A percentile compares a stretch with the other conserved stretches of the same genome.
These are phyloP conservation scores for Termitomyces sp. DNA, from an alignment of 768 basidiomycete genomes.

Conservation along the genomic window DNA sequence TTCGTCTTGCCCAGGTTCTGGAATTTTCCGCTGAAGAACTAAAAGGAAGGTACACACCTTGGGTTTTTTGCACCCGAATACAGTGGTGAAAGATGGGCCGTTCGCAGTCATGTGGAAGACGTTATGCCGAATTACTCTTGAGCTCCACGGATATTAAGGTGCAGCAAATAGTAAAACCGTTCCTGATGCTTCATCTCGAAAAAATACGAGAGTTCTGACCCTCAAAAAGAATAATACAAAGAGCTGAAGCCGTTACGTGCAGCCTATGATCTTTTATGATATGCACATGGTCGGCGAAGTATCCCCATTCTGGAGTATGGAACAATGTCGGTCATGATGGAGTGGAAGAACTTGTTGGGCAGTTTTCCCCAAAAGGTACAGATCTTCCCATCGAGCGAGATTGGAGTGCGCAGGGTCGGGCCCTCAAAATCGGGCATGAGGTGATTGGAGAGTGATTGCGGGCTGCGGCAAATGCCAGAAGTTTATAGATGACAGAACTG, in stretches of 20 bases:
- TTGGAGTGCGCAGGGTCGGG: slow-evolving; percentile 11
- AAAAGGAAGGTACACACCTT: background rate
- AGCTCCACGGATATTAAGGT: slow-evolving; percentile 1
- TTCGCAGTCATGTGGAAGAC: background rate
- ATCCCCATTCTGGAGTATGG: slow-evolving; percentile 3
- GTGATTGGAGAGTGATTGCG: slow-evolving; percentile 8
- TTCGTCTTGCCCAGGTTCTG: background rate
- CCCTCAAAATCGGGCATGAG: slow-evolving; percentile 5
- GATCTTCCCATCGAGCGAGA: slow-evolving; percentile 13
- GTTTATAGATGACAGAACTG: slow-evolving; percentile 9
- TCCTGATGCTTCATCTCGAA: background rate
- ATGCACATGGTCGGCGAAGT: background rate
- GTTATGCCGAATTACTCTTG: background rate
- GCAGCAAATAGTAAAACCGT: background rate
- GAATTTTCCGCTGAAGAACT: background rate
- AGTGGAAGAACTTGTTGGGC: slow-evolving; percentile 5
- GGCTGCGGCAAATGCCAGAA: slow-evolving; percentile 12
- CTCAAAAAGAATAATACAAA: background rate
- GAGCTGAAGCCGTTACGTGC: background rate
- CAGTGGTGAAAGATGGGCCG: slow-evolving; percentile 2
- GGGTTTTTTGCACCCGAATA: slow-evolving; percentile 2
- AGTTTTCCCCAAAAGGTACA: slow-evolving; percentile 6
- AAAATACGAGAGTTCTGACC: background rate
- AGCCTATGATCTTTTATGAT: background rate
- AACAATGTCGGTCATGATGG: slow-evolving; percentile 8